Evolutionary conservation across 768 basidiomycete species (phyloP), one percentile per base, ranked within the genome.

Genomic region (Russula sp.): DNA sequence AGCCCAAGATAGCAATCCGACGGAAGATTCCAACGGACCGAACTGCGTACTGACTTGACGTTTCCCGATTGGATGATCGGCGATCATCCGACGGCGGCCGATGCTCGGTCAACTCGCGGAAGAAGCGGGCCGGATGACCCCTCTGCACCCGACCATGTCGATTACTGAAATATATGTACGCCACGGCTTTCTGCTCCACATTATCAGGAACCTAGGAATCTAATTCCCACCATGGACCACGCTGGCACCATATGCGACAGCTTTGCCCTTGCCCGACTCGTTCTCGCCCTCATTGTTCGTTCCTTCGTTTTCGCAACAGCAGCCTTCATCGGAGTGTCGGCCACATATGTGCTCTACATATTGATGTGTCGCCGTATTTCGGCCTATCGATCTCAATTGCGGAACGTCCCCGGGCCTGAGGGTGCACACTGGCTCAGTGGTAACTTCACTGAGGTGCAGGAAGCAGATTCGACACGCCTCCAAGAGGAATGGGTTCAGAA

Each of bases 401-500:
- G 16, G 9, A 32, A 53, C 9, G 6, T 66, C 20, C 62, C 65
- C 2, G 65, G 65, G 20, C 65, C 65, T 2, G 14, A 38, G n/a
- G 46, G 36, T 6, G 62, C 51, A 24, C 46, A 54, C 6, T 59
- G 62, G 62, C 22, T 64, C 52, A 53, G 11, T 1, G 65, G 65
- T 5, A 40, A 55, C 44, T 64, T 66, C 34, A 38, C 32, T 14
- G 53, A 59, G 1, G 57, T 64, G 13, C 16, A 2, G 14, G 65
- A 66, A 34, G 2, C 22, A 13, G 57, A 66, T 53, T 34, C 65
- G 22, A 20, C 24, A 3, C 62, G 65, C 14, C 28, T 66, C 14
- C 62, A 54, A n/a, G 65, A 68, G 42, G 61, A 57, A n/a, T 68
- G 67, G 67, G 40, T 68, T 10, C 30, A 13, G 26, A 51, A 50